Conservation (phyloP, 129 eudicot species). For the Silybum marianum region DNA sequence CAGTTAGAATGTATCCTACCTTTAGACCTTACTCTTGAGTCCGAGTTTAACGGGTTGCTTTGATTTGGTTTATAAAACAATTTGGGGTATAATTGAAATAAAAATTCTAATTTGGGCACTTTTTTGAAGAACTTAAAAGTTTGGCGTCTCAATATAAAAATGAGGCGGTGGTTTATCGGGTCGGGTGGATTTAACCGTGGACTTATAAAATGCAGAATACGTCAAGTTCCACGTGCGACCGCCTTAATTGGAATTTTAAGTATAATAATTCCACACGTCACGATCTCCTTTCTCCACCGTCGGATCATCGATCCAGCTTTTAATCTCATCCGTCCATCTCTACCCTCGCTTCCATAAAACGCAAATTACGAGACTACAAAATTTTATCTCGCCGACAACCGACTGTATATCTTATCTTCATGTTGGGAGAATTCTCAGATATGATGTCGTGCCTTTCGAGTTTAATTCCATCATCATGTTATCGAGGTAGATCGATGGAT, state of each 20-base stretch:
- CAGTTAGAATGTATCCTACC: too few species aligned
- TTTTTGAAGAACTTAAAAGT: background rate
- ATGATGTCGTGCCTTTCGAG: background rate
- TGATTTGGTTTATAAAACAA: background rate
- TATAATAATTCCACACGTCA: conserved; percentile 27
- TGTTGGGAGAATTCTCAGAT: conserved; percentile 1
- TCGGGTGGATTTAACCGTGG: background rate
- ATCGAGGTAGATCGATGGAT: conserved; percentile 7
- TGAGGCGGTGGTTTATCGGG: background rate
- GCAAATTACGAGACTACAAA: background rate
- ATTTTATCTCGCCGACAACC: background rate
- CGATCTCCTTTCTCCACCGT: conserved; percentile 10
- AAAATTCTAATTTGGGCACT: background rate
- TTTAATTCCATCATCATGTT: background rate
- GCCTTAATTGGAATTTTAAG: background rate
- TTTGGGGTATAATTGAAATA: background rate
- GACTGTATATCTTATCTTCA: background rate
- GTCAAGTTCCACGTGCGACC: background rate
- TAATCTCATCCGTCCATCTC: conserved; percentile 25
- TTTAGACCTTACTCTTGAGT: too few species aligned
- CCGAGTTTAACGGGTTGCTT: too few species aligned
- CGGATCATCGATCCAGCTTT: background rate
- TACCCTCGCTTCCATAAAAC: conserved; percentile 15
- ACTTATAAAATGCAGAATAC: background rate
- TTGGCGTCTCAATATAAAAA: background rate